These are phyloP conservation scores for Aspergillus fumigatiaffinis DNA, from an alignment of 2,329 filamentous ascomycete species.

Conservation along the genomic window DNA sequence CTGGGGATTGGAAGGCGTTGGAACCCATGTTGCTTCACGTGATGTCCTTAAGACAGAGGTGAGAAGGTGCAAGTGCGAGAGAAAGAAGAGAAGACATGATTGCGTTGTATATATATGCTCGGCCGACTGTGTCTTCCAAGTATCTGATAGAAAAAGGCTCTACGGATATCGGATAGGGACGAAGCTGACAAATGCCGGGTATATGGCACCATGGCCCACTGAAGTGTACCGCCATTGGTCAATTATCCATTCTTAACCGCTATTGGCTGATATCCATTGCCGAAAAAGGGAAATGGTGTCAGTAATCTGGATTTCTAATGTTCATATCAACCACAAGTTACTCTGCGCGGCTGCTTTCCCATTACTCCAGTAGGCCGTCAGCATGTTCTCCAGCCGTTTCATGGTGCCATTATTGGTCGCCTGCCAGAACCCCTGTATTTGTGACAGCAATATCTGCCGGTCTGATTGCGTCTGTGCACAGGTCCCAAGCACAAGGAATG, in stretches of 20 bases:
- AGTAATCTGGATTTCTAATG: neutral
- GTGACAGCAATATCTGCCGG: constrained; percentile 11
- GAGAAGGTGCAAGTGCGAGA: neutral
- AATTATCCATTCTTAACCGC: neutral
- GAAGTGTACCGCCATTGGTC: neutral
- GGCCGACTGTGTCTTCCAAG: neutral
- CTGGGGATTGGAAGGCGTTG: constrained; percentile 5
- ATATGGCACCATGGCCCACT: neutral
- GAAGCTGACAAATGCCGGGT: neutral
- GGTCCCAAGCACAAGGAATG: constrained; percentile 18
- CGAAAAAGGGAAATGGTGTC: neutral
- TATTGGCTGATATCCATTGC: neutral
- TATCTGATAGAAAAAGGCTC: neutral
- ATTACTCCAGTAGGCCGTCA: constrained; percentile 4
- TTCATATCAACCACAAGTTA: neutral
- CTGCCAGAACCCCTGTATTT: constrained; percentile 18
- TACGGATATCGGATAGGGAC: neutral
- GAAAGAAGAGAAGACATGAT: neutral
- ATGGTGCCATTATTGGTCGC: constrained; percentile 22
- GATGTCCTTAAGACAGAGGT: neutral
- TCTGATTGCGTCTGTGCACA: constrained; percentile 3
- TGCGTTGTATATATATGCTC: neutral
- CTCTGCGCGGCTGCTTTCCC: neutral
- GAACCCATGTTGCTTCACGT: constrained; percentile 7
- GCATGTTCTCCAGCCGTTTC: constrained; percentile 16